Evolutionary conservation across 805 yeast species (phyloP).

Genomic region (Kuraishia ogatae): DNA sequence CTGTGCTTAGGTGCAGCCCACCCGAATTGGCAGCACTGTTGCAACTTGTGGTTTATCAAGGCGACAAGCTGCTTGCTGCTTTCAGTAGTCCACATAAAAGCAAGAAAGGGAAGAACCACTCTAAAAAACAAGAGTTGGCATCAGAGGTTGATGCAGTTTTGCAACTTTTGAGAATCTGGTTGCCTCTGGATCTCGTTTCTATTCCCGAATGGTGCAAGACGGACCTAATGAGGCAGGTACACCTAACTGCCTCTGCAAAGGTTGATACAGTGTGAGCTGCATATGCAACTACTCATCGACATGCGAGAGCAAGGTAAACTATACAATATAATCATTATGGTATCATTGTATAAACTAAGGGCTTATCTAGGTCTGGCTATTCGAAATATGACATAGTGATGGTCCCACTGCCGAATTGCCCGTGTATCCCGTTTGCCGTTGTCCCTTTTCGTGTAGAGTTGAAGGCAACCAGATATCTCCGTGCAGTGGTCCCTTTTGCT

Average conservation of each 20-base stretch:
- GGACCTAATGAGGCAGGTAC: too few relatives aligned
- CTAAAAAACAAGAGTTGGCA: not conserved
- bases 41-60: not conserved
- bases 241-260: too few relatives aligned
- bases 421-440: too few relatives aligned
- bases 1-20: not conserved
- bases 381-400: too few relatives aligned
- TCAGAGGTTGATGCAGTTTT: not conserved
- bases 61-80: not conserved
- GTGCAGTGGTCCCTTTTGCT: not conserved
- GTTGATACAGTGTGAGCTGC: too few relatives aligned
- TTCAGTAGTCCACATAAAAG: not conserved
- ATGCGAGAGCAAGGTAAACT: not conserved
- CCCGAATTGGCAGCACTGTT: not conserved
- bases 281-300: not conserved
- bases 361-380: too few relatives aligned
- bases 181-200: too few relatives aligned
- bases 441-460: not conserved
- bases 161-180: not conserved
- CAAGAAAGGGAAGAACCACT: not conserved
- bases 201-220: too few relatives aligned
- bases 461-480: not conserved
- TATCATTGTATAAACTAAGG: not conserved
- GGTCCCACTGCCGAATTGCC: too few relatives aligned
- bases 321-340: not conserved